Evolutionary conservation across 352 stramenopile genomes (phyloP).

Genomic region (Aphanomyces astaci): DNA sequence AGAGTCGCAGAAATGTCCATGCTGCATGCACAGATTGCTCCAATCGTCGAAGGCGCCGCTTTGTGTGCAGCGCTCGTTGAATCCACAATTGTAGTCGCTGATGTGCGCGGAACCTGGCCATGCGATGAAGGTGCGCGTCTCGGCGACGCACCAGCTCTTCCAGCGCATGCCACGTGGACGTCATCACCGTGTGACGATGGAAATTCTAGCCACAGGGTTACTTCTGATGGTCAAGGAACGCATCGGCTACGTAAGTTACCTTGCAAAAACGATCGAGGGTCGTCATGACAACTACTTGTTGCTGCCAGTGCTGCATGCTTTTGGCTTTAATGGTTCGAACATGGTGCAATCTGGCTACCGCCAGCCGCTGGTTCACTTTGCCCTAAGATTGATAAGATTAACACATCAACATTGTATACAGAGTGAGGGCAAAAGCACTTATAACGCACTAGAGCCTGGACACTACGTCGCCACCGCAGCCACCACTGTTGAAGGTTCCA

Average conservation of each 20-base stretch:
- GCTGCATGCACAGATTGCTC: not conserved
- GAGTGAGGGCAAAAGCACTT: too few relatives aligned
- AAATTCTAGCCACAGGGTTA: not conserved
- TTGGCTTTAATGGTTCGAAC: not conserved
- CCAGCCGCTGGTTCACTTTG: not conserved
- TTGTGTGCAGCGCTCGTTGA: not conserved
- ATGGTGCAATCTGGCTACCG: not conserved
- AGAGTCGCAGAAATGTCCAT: not conserved
- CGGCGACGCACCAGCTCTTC: not conserved
- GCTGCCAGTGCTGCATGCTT: not conserved
- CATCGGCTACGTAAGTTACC: too few relatives aligned
- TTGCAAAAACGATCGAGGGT: not conserved
- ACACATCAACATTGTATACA: too few relatives aligned
- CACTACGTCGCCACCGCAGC: not conserved
- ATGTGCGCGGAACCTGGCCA: not conserved
- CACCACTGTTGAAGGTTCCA: not conserved
- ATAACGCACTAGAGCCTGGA: not conserved
- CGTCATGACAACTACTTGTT: not conserved
- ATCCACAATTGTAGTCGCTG: not conserved
- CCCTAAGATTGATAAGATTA: too few relatives aligned
- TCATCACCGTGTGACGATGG: not conserved
- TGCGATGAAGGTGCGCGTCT: not conserved
- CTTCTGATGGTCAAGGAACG: too few relatives aligned
- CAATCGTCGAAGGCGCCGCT: not conserved
- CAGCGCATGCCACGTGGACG: not conserved